Conservation (phyloP, 306 rosid genomes). For the Fragaria nilgerrensis region DNA sequence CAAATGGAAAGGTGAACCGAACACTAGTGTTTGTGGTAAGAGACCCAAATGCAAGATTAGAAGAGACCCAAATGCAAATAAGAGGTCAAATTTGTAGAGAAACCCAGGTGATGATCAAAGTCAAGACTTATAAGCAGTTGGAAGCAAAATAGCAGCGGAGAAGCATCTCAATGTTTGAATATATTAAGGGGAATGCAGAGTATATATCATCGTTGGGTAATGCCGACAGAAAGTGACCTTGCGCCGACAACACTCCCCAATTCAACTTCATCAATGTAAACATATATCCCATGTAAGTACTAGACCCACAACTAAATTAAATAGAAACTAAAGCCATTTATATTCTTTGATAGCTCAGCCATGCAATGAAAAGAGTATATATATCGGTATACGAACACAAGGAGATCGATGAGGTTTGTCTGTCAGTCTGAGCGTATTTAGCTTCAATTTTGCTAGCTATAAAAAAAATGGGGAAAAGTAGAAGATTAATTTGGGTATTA, state of each 20-base stretch:
- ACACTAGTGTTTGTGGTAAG: constrained; percentile 11
- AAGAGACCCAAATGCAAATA: constrained; percentile 14
- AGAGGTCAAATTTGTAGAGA: constrained; percentile 1
- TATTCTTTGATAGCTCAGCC: constrained; percentile 33
- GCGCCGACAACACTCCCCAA: constrained; percentile 73
- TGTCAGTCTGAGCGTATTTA: too few species aligned
- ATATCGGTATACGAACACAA: constrained; percentile 8
- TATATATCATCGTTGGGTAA: constrained; percentile 51
- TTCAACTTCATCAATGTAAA: constrained; percentile 32
- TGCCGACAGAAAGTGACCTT: constrained; percentile 91
- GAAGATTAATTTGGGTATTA: constrained; percentile 2
- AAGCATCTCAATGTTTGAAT: constrained; percentile 32
- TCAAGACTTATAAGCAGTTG: constrained; percentile 17
- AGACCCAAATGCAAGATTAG: background rate
- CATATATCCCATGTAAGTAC: background rate
- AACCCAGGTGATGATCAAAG: constrained; percentile 28
- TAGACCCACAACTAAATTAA: constrained; percentile 17
- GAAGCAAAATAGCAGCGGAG: constrained; percentile 36
- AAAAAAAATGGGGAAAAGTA: background rate
- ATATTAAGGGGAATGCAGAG: constrained; percentile 31
- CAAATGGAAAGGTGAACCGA: constrained; percentile 30
- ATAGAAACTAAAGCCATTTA: constrained; percentile 9
- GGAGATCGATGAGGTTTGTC: background rate
- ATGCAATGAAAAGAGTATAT: constrained; percentile 10
- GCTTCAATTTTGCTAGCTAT: too few species aligned